Evolutionary conservation across 1,284 basidiomycete species (phyloP).

Genomic region (Melampsora americana): DNA sequence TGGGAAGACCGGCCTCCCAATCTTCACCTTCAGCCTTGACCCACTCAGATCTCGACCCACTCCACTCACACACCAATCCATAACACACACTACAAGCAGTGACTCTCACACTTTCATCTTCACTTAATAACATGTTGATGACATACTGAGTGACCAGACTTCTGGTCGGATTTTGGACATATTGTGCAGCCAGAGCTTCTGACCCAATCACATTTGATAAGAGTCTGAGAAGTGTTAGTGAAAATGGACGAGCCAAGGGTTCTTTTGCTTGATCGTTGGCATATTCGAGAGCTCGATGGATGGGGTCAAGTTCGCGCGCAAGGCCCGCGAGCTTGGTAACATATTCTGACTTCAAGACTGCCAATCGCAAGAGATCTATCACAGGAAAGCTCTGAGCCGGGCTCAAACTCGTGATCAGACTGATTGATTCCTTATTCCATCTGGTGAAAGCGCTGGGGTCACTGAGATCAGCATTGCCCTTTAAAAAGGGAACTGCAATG

Average conservation of each 20-base stretch:
- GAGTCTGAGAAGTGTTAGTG: constrained; percentile 48
- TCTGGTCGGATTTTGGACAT: constrained; percentile 20
- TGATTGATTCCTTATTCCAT: constrained; percentile 39
- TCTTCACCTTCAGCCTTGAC: neutral
- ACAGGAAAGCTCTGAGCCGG: constrained; percentile 48
- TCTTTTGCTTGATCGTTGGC: constrained; percentile 13
- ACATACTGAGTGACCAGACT: constrained; percentile 44
- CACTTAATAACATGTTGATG: constrained; percentile 48
- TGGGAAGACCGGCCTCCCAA: neutral
- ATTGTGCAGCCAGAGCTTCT: constrained; percentile 12
- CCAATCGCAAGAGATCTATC: constrained; percentile 50
- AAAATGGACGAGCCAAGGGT: constrained; percentile 45
- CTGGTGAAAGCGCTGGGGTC: constrained; percentile 16
- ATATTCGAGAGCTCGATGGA: constrained; percentile 18
- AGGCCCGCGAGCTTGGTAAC: constrained; percentile 39
- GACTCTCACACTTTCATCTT: constrained; percentile 46
- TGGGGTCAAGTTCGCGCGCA: constrained; percentile 29
- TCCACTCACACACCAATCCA: constrained; percentile 47
- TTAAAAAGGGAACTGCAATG: constrained; percentile 45
- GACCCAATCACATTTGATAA: constrained; percentile 46
- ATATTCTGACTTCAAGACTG: constrained; percentile 45
- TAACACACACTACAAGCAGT: constrained; percentile 49
- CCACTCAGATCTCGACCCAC: constrained; percentile 27
- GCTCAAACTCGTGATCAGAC: constrained; percentile 27
- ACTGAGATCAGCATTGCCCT: constrained; percentile 34